Evolutionary conservation across 495 filamentous ascomycete species (phyloP).

Genomic region (Xylaria castorea): DNA sequence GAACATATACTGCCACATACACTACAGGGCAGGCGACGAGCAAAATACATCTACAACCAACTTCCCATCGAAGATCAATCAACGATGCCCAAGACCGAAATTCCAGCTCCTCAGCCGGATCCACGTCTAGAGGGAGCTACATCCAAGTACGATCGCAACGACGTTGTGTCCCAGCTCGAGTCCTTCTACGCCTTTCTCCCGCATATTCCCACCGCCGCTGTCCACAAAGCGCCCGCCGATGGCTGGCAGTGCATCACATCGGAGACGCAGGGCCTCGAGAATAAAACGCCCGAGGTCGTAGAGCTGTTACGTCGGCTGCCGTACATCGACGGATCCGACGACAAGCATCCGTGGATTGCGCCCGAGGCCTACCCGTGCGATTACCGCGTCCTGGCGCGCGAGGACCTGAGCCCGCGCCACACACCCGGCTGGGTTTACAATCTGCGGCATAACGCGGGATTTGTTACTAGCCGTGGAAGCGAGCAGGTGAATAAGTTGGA

Average conservation of each 20-base stretch:
- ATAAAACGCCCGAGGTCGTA: background rate
- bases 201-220: background rate
- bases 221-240: background rate
- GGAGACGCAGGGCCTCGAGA: background rate
- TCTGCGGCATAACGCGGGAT: background rate
- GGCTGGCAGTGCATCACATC: background rate
- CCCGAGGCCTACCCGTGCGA: conserved; percentile 28
- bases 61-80: background rate
- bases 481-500: background rate
- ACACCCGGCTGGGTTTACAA: conserved; percentile 24
- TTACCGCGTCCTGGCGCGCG: conserved; percentile 21
- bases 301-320: background rate
- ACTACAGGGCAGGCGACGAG: too few species aligned
- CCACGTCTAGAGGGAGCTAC: background rate
- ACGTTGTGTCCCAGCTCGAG: background rate
- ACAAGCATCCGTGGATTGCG: conserved; percentile 21
- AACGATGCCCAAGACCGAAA: background rate
- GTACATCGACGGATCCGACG: background rate
- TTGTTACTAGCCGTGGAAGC: background rate
- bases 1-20: too few species aligned
- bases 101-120: background rate
- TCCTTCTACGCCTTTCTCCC: background rate
- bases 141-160: background rate
- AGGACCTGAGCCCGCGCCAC: background rate
- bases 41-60: background rate